Percentiles rank a stretch among this genome's conserved stretches.
These are phyloP conservation scores for Chlamydomonas incerta DNA, from an alignment of 139 green algal species.

Conservation along the genomic window DNA sequence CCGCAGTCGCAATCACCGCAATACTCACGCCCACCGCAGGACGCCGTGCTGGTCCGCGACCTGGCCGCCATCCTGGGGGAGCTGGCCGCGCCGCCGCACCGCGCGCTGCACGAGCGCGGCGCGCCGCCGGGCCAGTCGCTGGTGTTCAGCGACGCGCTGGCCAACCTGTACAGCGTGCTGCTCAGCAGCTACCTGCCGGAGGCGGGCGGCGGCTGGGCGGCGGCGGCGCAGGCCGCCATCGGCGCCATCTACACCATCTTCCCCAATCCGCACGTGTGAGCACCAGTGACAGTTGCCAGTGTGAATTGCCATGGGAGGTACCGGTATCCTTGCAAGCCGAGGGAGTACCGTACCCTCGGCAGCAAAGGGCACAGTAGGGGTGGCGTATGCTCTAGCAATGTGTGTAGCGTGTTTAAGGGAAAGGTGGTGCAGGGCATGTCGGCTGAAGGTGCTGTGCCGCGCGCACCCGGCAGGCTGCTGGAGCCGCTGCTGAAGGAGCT, in stretches of 20 bases:
- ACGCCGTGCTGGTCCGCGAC: constrained; percentile 61
- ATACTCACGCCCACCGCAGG: too few species aligned
- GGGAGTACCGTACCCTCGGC: too few species aligned
- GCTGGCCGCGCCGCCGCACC: constrained; percentile 72
- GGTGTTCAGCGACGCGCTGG: not conserved
- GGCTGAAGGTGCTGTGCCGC: too few species aligned
- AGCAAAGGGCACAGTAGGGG: too few species aligned
- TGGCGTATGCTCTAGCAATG: too few species aligned
- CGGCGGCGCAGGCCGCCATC: constrained; percentile 80
- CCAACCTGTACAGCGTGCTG: constrained; percentile 17
- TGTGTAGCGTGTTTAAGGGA: too few species aligned
- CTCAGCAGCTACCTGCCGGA: not conserved
- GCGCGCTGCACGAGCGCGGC: constrained; percentile 31
- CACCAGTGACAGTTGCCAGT: too few species aligned
- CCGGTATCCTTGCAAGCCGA: too few species aligned
- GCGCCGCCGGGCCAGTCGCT: not conserved
- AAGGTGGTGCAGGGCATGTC: too few species aligned
- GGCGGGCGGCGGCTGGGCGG: constrained; percentile 66
- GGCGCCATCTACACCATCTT: constrained; percentile 87
- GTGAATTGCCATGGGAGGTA: too few species aligned
- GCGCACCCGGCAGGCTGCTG: too few species aligned
- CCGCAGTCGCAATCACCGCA: too few species aligned
- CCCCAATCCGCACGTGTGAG: constrained; percentile 67
- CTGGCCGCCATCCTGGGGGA: constrained; percentile 75
- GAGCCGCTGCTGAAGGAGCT: constrained; percentile 24